A percentile compares a stretch with the other conserved stretches of the same genome.
Conservation (phyloP, 2,329 filamentous ascomycete genomes). For the Fonsecaea pedrosoi region DNA sequence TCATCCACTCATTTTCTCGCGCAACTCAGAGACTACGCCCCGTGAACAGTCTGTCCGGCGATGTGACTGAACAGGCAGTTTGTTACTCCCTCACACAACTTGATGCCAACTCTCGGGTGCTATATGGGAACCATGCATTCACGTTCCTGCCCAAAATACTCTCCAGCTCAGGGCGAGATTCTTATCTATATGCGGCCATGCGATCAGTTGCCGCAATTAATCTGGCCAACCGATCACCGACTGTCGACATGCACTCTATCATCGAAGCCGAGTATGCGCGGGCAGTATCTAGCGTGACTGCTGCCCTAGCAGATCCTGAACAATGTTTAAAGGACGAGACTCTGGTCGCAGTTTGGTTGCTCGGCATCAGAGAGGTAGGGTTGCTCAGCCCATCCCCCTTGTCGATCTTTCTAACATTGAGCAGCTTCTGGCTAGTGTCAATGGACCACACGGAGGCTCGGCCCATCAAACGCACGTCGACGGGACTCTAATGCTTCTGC, state of each 20-base stretch:
- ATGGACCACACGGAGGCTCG: slow-evolving; percentile 15
- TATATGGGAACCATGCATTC: slow-evolving; percentile 31
- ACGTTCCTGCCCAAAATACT: slow-evolving; percentile 29
- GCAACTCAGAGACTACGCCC: neutral
- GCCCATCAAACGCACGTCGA: slow-evolving; percentile 31
- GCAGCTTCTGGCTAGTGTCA: slow-evolving; percentile 28
- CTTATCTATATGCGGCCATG: slow-evolving; percentile 32
- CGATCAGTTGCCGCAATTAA: slow-evolving; percentile 29
- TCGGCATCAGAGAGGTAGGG: slow-evolving; percentile 31
- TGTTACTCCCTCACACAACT: slow-evolving; percentile 33
- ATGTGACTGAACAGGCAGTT: slow-evolving; percentile 29
- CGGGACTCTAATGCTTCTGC: slow-evolving; percentile 31
- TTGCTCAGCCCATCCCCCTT: neutral
- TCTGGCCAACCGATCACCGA: slow-evolving; percentile 33
- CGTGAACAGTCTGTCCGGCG: slow-evolving; percentile 10
- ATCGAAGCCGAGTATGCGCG: slow-evolving; percentile 29
- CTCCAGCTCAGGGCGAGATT: slow-evolving; percentile 14
- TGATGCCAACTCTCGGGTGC: slow-evolving; percentile 29
- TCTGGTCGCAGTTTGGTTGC: slow-evolving; percentile 30
- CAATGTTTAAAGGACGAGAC: slow-evolving; percentile 32
- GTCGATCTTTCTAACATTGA: slow-evolving; percentile 9
- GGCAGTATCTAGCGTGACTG: slow-evolving; percentile 27
- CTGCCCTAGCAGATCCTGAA: slow-evolving; percentile 28
- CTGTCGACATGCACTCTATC: slow-evolving; percentile 24
- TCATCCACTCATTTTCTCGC: slow-evolving; percentile 4